Base-by-base conservation (phyloP, 2,329 filamentous ascomycete species). In the Dothidotthia symphoricarpi region DNA sequence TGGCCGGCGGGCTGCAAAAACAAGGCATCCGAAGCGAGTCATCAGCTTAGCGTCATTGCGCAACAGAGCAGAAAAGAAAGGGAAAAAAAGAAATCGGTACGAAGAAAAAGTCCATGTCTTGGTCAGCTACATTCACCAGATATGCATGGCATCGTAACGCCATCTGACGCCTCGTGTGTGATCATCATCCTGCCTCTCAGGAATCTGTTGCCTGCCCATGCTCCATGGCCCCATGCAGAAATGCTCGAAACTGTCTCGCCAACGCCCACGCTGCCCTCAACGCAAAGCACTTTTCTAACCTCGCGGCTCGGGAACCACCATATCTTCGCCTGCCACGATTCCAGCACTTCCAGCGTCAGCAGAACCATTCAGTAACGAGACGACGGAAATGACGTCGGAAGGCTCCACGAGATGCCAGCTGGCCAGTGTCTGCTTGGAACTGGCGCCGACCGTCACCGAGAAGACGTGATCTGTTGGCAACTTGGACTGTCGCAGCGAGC, bases 391-490 rank as follows among this genome's bases (percentile, higher is more conserved):
- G 38, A 97, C 89, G 65, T 97, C 90, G 41, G 82, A 75, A 0
- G 93, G 89, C 64, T 96, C 90, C 7, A 94, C 76, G 9, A 97
- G 72, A 67, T 96, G 90, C 83, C 88, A 96, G 52, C 82, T 83
- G 12, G 93, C 93, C 38, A 94, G 75, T 2, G 93, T 97, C 59
- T 89, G 84, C 74, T 96, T 96, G 38, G 85, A 90, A 68, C 86
- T 93, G 4, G 89, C 85, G 3, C 93, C 93, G 3, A 97, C 88
- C 0, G 89, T 95, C 28, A 95, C 88, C 2, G 88, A 88, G 69
- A 94, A 97, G 47, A 95, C 80, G 58, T 89, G 80, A 24, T 88
- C 63, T 68, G 69, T 47, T 60, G 76, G 66, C 69, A 82, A 61
- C 65, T 77, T 61, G 59, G 76, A 75, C 45, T 74, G 69, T 36